A percentile compares a stretch with the other conserved stretches of the same genome.
Conservation (phyloP, 1,284 basidiomycete species). For the Ustilago cynodontis region DNA sequence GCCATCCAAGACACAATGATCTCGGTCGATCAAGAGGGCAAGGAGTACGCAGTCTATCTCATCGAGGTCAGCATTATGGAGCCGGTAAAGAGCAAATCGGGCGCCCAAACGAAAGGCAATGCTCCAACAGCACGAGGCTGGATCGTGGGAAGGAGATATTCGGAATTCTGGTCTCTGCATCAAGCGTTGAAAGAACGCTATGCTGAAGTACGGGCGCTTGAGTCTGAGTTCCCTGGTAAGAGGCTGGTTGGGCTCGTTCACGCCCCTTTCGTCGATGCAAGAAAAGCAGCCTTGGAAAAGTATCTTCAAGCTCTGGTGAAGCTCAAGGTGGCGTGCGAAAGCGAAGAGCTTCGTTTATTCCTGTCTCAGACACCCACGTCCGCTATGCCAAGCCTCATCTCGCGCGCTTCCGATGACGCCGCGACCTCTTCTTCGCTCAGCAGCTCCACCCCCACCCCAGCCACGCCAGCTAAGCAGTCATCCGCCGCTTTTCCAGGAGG, state of each 20-base stretch:
- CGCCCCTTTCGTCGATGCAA: constrained; percentile 76
- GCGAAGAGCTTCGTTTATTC: constrained; percentile 84
- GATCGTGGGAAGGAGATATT: constrained; percentile 91
- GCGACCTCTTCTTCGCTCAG: constrained; percentile 2
- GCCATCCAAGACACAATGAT: constrained; percentile 50
- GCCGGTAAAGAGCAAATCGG: constrained; percentile 9
- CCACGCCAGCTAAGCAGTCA: constrained; percentile 17
- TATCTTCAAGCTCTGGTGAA: constrained; percentile 79
- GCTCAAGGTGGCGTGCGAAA: constrained; percentile 72
- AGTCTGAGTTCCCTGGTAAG: constrained; percentile 58
- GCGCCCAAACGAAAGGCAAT: not conserved
- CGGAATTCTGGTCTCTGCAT: constrained; percentile 91
- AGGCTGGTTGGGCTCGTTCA: constrained; percentile 53
- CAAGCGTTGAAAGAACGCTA: constrained; percentile 79
- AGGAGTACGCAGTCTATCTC: constrained; percentile 90
- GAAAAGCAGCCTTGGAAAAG: constrained; percentile 83
- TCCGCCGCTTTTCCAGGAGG: constrained; percentile 32
- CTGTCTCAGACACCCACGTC: constrained; percentile 74
- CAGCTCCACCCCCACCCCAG: constrained; percentile 3
- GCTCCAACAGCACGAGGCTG: constrained; percentile 76
- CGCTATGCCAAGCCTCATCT: constrained; percentile 12
- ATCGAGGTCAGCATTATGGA: constrained; percentile 79
- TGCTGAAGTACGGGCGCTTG: constrained; percentile 48
- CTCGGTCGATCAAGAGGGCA: constrained; percentile 77
- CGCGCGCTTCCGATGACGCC: constrained; percentile 6